These are phyloP conservation scores for Babesia ovata DNA, from an alignment of 169 alveolate species.

Conservation along the genomic window DNA sequence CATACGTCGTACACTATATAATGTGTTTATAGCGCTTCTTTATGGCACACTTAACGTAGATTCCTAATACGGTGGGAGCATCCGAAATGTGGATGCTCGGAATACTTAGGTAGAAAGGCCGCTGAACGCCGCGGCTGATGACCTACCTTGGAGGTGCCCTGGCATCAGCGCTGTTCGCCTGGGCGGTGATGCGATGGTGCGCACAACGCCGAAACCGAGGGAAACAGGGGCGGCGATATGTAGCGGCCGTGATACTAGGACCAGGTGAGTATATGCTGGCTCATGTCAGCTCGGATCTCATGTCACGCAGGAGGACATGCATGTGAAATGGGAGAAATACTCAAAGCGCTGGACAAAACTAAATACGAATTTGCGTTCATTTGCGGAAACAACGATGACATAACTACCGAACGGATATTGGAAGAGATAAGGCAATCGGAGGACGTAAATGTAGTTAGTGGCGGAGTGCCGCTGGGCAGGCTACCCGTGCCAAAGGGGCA, in stretches of 20 bases:
- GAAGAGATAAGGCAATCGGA: background rate
- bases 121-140: background rate
- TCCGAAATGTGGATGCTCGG: no score
- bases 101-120: no score
- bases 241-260: conserved; percentile 38
- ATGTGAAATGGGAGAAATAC: conserved; percentile 59
- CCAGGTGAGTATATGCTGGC: conserved; percentile 23
- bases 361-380: conserved; percentile 34
- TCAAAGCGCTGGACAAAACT: conserved; percentile 1
- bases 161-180: background rate
- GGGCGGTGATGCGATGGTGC: background rate
- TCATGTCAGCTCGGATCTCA: no score
- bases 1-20: no score
- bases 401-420: background rate
- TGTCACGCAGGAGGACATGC: conserved; percentile 45
- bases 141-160: background rate
- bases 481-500: conserved; percentile 27
- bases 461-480: background rate
- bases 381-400: conserved; percentile 1
- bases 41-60: no score
- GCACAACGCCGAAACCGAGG: background rate
- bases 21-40: no score
- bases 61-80: no score
- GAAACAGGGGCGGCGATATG: background rate
- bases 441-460: background rate